A percentile compares a stretch with the other conserved stretches of the same genome.
Evolutionary conservation across 2,329 filamentous ascomycete species (phyloP).

Genomic region (Botrytis elliptica): DNA sequence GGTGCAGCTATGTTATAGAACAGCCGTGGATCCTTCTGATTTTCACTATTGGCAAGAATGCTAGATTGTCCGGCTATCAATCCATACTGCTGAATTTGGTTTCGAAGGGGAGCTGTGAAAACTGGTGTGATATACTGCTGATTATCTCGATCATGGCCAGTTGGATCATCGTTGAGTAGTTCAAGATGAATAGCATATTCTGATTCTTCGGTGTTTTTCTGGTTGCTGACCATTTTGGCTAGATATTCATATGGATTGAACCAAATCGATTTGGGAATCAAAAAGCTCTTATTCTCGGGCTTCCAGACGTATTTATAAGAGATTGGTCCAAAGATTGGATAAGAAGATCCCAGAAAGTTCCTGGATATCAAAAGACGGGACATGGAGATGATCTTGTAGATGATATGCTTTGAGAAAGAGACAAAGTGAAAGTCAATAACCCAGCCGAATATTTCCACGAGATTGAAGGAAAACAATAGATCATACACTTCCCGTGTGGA

Average conservation of each 20-base stretch:
- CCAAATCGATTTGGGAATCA: background rate
- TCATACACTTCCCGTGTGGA: background rate
- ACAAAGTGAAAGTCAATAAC: background rate
- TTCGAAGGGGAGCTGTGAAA: background rate
- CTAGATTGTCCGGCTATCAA: background rate
- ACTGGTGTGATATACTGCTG: background rate
- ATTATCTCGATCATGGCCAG: background rate
- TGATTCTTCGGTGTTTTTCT: background rate
- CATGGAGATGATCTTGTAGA: background rate
- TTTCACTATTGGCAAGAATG: background rate
- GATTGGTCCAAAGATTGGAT: background rate
- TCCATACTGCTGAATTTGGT: background rate
- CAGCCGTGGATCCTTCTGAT: constrained; percentile 36
- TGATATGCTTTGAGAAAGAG: background rate
- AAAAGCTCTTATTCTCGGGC: background rate
- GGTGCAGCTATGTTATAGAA: constrained; percentile 55
- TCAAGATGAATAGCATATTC: background rate
- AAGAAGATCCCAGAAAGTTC: background rate
- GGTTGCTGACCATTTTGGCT: background rate
- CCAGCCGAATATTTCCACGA: background rate
- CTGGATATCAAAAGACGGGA: background rate
- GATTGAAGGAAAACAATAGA: background rate
- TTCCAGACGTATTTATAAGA: background rate
- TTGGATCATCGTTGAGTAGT: background rate
- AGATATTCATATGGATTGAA: background rate